These are phyloP conservation scores for Suillus discolor DNA, from an alignment of 768 basidiomycete species.

Conservation along the genomic window DNA sequence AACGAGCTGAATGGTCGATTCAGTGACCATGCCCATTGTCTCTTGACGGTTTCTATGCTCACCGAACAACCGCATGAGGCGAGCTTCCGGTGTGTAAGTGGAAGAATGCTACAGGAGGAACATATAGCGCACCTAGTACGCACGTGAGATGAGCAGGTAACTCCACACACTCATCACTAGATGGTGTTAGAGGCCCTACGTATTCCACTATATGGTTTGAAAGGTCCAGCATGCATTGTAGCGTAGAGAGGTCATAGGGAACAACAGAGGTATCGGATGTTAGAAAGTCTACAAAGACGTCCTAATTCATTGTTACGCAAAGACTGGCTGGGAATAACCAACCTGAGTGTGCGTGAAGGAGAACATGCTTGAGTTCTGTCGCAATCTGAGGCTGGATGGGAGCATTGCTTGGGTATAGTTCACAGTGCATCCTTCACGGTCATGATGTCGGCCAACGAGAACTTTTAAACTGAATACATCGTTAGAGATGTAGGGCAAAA, in stretches of 20 bases:
- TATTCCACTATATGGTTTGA: slow-evolving; percentile 4
- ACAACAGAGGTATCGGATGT: slow-evolving; percentile 9
- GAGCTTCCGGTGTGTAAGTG: slow-evolving; percentile 6
- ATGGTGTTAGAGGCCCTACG: neutral
- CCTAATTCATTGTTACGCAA: neutral
- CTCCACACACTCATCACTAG: neutral
- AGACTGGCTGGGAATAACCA: neutral
- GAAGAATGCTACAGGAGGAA: neutral
- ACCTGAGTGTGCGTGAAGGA: slow-evolving; percentile 7
- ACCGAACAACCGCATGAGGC: slow-evolving; percentile 13
- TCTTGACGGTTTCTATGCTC: neutral
- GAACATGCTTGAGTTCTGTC: slow-evolving; percentile 4
- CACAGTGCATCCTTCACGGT: slow-evolving; percentile 10
- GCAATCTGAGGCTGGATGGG: neutral
- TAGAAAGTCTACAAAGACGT: slow-evolving; percentile 14
- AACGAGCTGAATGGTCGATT: slow-evolving; percentile 20
- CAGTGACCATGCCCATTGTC: slow-evolving; percentile 9
- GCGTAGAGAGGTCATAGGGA: slow-evolving; percentile 12
- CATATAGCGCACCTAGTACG: slow-evolving; percentile 3
- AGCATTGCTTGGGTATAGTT: slow-evolving; percentile 6
- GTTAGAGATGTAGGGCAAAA: neutral
- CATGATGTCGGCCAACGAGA: neutral
- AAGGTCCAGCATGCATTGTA: slow-evolving; percentile 8
- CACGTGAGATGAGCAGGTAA: slow-evolving; percentile 13
- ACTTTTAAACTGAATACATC: neutral